Evolutionary conservation across 805 yeast genomes (phyloP).

Genomic region (Suhomyces pyralidae): DNA sequence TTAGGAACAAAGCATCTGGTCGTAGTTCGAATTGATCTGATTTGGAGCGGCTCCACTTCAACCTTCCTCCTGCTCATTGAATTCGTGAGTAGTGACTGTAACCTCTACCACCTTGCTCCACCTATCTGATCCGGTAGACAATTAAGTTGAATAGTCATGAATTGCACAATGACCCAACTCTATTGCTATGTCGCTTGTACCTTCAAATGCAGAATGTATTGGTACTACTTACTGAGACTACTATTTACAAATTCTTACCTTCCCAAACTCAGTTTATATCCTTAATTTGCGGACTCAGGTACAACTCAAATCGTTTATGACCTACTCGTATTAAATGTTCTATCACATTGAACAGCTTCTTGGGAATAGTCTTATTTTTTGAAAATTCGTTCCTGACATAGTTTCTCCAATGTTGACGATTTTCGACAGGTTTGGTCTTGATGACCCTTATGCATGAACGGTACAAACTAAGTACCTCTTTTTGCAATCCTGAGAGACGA

Average conservation of each 20-base stretch:
- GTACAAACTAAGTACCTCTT: slow-evolving; percentile 49
- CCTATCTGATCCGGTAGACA: not conserved
- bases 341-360: slow-evolving; percentile 79
- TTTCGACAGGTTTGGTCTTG: slow-evolving; percentile 46
- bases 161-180: not conserved
- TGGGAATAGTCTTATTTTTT: slow-evolving; percentile 54
- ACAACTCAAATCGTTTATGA: slow-evolving; percentile 65
- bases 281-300: slow-evolving; percentile 65
- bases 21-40: not conserved
- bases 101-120: not conserved
- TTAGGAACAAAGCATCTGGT: not conserved
- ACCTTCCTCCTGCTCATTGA: not conserved
- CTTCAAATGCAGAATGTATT: not conserved
- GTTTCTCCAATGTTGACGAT: slow-evolving; percentile 38
- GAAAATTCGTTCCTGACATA: slow-evolving; percentile 63
- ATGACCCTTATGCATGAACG: slow-evolving; percentile 46
- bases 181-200: not conserved
- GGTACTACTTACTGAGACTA: not conserved
- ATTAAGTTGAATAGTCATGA: too few relatives aligned
- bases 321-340: slow-evolving; percentile 84
- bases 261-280: slow-evolving; percentile 45
- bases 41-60: not conserved
- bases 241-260: not conserved
- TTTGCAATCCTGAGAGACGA: slow-evolving; percentile 42
- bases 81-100: not conserved